Evolutionary conservation across 2,329 filamentous ascomycete genomes (phyloP).

Genomic region (Curvularia sp.): DNA sequence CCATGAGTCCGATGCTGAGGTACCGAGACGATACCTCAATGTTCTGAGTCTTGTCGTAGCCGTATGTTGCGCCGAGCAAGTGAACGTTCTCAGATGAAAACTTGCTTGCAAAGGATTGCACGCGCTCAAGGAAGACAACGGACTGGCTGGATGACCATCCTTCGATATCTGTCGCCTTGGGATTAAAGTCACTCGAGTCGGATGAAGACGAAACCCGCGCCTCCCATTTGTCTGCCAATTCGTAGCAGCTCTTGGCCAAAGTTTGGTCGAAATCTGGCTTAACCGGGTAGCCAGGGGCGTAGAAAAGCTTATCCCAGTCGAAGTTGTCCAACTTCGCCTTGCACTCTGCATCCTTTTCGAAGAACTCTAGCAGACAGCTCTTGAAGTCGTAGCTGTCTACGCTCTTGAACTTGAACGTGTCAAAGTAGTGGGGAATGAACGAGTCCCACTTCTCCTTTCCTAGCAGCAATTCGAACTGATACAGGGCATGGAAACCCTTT

Average conservation of each 20-base stretch:
- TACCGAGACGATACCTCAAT: constrained; percentile 85
- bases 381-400: constrained; percentile 96
- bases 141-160: constrained; percentile 85
- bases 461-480: constrained; percentile 84
- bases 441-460: constrained; percentile 88
- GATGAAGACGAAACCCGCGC: constrained; percentile 49
- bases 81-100: constrained; percentile 71
- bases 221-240: constrained; percentile 82
- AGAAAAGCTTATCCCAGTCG: constrained; percentile 91
- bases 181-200: constrained; percentile 58
- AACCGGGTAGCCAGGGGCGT: constrained; percentile 83
- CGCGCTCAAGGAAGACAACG: constrained; percentile 84
- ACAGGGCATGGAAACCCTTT: constrained; percentile 95
- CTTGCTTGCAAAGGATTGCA: constrained; percentile 71
- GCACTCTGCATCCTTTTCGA: constrained; percentile 69
- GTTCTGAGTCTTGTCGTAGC: constrained; percentile 73
- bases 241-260: constrained; percentile 84
- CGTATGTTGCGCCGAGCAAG: constrained; percentile 77
- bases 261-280: constrained; percentile 92
- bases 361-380: constrained; percentile 84
- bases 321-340: constrained; percentile 71
- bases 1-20: constrained; percentile 78
- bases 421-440: constrained; percentile 96
- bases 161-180: constrained; percentile 71
- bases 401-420: constrained; percentile 81